Percentiles rank a stretch among this genome's conserved stretches.
Evolutionary conservation across 768 basidiomycete species (phyloP).

Genomic region (Tylopilus balloui): DNA sequence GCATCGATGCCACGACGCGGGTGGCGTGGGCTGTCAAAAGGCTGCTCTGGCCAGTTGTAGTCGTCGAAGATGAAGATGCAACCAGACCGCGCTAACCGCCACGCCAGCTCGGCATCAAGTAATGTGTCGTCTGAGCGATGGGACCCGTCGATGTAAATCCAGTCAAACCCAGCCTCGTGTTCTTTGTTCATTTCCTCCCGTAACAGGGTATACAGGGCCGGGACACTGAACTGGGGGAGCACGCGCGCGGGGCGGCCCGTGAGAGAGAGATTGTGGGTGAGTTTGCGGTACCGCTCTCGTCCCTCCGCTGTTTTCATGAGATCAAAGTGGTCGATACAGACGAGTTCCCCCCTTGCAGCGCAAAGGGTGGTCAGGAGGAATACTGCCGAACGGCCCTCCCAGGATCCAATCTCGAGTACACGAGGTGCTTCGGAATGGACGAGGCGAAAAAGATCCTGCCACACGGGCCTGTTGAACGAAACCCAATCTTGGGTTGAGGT

Average conservation of each 20-base stretch:
- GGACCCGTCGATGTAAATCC: constrained; percentile 57
- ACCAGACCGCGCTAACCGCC: constrained; percentile 49
- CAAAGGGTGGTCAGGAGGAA: constrained; percentile 50
- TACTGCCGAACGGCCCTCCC: constrained; percentile 61
- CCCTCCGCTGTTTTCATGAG: constrained; percentile 47
- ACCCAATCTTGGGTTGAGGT: constrained; percentile 58
- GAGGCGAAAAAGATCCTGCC: constrained; percentile 40
- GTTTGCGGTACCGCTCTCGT: constrained; percentile 38
- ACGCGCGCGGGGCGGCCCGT: constrained; percentile 45
- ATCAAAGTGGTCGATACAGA: constrained; percentile 60
- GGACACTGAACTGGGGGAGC: constrained; percentile 49
- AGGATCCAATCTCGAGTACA: constrained; percentile 54
- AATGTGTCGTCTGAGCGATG: constrained; percentile 58
- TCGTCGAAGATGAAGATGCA: constrained; percentile 56
- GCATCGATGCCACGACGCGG: constrained; percentile 54
- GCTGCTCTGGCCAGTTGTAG: constrained; percentile 50
- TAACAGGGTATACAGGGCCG: constrained; percentile 45
- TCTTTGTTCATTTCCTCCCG: constrained; percentile 38
- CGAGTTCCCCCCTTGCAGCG: constrained; percentile 39
- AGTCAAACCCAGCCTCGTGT: constrained; percentile 45
- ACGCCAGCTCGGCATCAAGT: constrained; percentile 55
- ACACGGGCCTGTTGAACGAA: constrained; percentile 39
- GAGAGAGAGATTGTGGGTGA: constrained; percentile 44
- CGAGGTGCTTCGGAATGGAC: constrained; percentile 39
- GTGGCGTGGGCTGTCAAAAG: constrained; percentile 45